Percentiles rank a stretch among this genome's conserved stretches.
Evolutionary conservation across 2,329 filamentous ascomycete species (phyloP).

Genomic region (Aspergillus oerlinghausenensis): DNA sequence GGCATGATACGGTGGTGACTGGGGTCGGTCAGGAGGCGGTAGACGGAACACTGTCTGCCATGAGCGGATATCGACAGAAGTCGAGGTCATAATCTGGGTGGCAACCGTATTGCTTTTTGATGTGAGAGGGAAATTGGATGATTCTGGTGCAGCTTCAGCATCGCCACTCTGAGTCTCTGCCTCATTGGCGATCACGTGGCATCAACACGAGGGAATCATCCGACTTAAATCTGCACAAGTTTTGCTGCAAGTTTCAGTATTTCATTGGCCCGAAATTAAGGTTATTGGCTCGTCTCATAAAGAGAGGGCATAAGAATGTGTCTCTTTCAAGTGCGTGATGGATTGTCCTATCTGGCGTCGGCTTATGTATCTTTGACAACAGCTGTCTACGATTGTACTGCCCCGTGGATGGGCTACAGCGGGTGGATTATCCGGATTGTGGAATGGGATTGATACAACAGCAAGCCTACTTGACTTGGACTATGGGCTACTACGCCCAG

Average conservation of each 20-base stretch:
- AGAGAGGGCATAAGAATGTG: too few relatives aligned
- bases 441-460: background rate
- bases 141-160: too few relatives aligned
- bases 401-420: background rate
- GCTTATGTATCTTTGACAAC: too few relatives aligned
- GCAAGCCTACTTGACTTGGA: background rate
- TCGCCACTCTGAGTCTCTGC: too few relatives aligned
- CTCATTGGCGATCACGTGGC: too few relatives aligned
- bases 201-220: too few relatives aligned
- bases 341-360: too few relatives aligned
- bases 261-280: too few relatives aligned
- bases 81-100: background rate
- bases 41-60: slow-evolving; percentile 12
- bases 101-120: background rate
- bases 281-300: too few relatives aligned
- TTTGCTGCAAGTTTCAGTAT: too few relatives aligned
- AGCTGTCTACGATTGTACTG: background rate
- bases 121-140: background rate
- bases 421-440: background rate
- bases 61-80: background rate
- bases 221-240: too few relatives aligned
- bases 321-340: too few relatives aligned
- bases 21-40: background rate
- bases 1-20: slow-evolving; percentile 6
- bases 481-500: background rate